Evolutionary conservation across 257 asterid species (phyloP), one percentile per base, ranked within the genome.

Genomic region (Capsicum rhomboideum): DNA sequence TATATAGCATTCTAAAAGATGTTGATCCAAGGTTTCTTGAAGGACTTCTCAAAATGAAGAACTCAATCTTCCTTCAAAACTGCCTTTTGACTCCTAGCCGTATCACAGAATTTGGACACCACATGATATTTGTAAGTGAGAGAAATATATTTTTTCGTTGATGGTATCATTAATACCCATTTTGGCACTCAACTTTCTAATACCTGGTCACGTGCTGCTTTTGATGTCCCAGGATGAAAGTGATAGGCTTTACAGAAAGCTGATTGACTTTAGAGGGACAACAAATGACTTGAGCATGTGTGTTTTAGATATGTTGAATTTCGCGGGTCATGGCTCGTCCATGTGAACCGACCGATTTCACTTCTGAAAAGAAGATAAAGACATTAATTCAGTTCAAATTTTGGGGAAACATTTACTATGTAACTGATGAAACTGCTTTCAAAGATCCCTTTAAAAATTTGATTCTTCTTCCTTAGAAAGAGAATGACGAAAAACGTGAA

Each of bases 61-160:
- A 84, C 69, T 86, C 89, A 20, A 91, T 95, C 85, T 93, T 97
- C 82, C 92, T 93, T 58, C 91, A 91, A 88, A 85, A 88, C 83
- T 77, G 94, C 87, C 95, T 97, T 29, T 93, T 97, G 87, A 93
- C 98, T 78, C 99, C 99, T 54, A 97, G 95, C 78, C 97, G 99
- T 10, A 92, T 97, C 83, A 92, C 95, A 80, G 98, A 97, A 88
- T 93, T 93, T 66, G 97, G 97, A 83, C 92, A 84, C 79, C 92
- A 89, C 86, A 93, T 97, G 80, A 84, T 90, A 63, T 85, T 87
- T 56, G 99, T 97, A 90, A 91, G 98, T 90, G 84, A 83, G 37
- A 87, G 37, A 74, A 10, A 77, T 26, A 79, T 81, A 42, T 67
- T 42, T 31, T 31, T 31, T 31, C 37, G 2, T 31, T 31, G 37